Conservation (phyloP, 805 yeast species). For the Candida michaelii region DNA sequence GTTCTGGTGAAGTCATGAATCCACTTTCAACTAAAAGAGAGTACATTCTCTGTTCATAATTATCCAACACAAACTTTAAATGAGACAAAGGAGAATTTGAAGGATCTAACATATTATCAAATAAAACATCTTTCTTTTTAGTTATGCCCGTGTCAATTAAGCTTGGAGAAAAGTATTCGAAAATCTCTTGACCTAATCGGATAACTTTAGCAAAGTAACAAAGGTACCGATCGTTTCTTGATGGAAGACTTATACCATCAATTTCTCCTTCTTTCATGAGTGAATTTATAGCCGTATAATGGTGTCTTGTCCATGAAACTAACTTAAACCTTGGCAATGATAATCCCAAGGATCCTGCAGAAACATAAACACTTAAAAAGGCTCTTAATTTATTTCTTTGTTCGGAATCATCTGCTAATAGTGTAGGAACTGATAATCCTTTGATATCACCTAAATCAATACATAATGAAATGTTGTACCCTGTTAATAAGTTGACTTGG, state of each 20-base stretch:
- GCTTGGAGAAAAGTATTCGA: conserved; percentile 37
- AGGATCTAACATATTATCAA: conserved; percentile 16
- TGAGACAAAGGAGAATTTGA: conserved; percentile 16
- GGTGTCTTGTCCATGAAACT: conserved; percentile 48
- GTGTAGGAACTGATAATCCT: conserved; percentile 7
- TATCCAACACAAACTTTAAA: conserved; percentile 28
- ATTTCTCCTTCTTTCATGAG: conserved; percentile 17
- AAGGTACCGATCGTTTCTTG: conserved; percentile 39
- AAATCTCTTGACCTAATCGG: conserved; percentile 51
- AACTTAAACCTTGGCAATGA: conserved; percentile 51
- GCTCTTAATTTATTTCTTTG: conserved; percentile 37
- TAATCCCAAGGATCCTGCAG: conserved; percentile 52
- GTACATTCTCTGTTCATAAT: conserved; percentile 43
- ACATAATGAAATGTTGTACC: conserved; percentile 46
- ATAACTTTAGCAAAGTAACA: conserved; percentile 45
- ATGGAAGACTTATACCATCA: conserved; percentile 22
- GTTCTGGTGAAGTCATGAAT: conserved; percentile 26
- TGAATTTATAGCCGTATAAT: conserved; percentile 31
- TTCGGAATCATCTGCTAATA: conserved; percentile 24
- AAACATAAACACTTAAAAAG: conserved; percentile 48
- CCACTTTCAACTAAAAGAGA: conserved; percentile 41
- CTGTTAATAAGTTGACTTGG: conserved; percentile 48
- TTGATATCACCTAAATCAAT: conserved; percentile 43
- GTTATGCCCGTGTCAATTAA: conserved; percentile 11
- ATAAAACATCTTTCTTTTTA: conserved; percentile 12